These are phyloP conservation scores for Blastocystis hominis DNA, from an alignment of 352 stramenopile genomes.

Conservation along the genomic window DNA sequence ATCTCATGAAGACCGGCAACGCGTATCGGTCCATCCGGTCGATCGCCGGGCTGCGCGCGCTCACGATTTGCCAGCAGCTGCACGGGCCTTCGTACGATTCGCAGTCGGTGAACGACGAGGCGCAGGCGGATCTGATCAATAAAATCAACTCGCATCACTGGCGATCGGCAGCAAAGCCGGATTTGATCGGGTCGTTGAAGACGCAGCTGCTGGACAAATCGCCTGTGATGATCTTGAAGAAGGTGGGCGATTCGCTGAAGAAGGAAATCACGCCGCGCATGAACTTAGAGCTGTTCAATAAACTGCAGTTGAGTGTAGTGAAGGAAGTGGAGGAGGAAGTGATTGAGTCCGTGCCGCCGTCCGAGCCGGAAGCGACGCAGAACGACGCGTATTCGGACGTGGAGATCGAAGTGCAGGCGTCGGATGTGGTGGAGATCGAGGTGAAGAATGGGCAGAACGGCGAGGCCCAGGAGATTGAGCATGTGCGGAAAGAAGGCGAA, in stretches of 20 bases:
- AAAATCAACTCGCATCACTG: neutral
- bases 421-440: too few species aligned
- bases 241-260: neutral
- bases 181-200: neutral
- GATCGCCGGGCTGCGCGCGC: neutral
- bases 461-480: too few species aligned
- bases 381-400: too few species aligned
- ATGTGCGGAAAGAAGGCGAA: too few species aligned
- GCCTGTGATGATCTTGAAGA: neutral
- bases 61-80: neutral
- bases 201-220: neutral
- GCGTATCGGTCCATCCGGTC: neutral
- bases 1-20: neutral
- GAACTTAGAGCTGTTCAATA: neutral
- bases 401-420: too few species aligned
- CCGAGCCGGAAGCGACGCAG: too few species aligned
- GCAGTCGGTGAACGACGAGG: constrained; percentile 4
- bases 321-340: neutral
- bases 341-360: too few species aligned
- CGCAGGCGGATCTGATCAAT: neutral
- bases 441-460: too few species aligned
- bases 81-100: neutral
- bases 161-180: neutral
- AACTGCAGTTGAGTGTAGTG: neutral
- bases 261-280: neutral